Evolutionary conservation across 768 basidiomycete species (phyloP).

Genomic region (Lactarius indigo): DNA sequence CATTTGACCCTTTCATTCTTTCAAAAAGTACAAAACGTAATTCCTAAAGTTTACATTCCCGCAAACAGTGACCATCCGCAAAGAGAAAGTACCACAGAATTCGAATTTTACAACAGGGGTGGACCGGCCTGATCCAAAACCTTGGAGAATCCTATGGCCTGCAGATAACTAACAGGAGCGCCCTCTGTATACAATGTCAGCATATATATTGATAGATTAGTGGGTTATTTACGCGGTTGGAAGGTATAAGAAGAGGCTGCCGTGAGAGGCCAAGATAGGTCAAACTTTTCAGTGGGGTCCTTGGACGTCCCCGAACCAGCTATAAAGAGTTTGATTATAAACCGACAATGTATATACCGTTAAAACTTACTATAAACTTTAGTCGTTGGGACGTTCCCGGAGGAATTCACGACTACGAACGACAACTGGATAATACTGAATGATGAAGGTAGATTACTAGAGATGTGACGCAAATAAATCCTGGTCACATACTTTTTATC

Average conservation of each 20-base stretch:
- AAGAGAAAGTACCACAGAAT: too few relatives aligned
- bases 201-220: not conserved
- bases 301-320: not conserved
- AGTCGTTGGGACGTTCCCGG: not conserved
- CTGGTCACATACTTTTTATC: not conserved
- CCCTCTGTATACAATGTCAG: not conserved
- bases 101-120: too few relatives aligned
- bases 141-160: not conserved
- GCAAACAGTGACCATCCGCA: too few relatives aligned
- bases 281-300: not conserved
- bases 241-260: not conserved
- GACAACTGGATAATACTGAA: not conserved
- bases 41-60: too few relatives aligned
- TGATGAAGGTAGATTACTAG: not conserved
- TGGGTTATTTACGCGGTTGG: not conserved
- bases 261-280: not conserved
- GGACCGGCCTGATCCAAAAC: not conserved
- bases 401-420: not conserved
- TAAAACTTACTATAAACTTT: not conserved
- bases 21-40: too few relatives aligned
- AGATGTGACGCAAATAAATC: not conserved
- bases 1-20: too few relatives aligned
- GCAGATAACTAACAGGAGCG: not conserved
- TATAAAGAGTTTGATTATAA: not conserved
- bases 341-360: not conserved